Base-by-base conservation (phyloP, 441 rosid species). In the Brassica balearica region DNA sequence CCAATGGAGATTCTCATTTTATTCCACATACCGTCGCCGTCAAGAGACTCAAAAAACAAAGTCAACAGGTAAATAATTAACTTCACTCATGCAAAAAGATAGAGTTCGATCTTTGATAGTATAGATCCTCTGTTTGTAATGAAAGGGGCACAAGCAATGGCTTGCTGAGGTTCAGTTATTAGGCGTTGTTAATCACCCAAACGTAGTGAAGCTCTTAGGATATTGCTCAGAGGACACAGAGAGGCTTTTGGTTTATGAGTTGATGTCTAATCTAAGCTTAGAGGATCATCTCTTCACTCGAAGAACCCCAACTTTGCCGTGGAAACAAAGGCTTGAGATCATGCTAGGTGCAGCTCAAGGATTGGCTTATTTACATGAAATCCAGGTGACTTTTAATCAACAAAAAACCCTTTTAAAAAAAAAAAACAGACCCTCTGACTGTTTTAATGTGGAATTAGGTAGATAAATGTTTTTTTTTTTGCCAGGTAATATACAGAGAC, bases 401-500 rank as follows among this genome's bases (percentile, higher is more conserved):
- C 55, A 36, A 4, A 8, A 56, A 3, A 36, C 19, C 19, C 19
- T 19, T 19, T 19, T 19, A 36, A 8, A 41, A 9, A 41, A 1
- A 38, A 38, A 2, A 32, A 32, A 32, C 15, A 67, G 34, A 66
- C 25, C 48, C 3, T 11, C 1, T 8, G 10, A 36, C 8, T 36
- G 8, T 36, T 46, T 46, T 27, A n/a, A n/a, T 48, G 6, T 2
- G 1, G 4, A 61, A 36, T 61, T 56, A 22, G 36, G 48, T 1
- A 55, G 20, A 76, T 12, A 1, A 62, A 29, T 75, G 61, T 70
- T 8, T 22, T 20, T 1, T 25, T 25, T 72, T 51, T 68, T 12
- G 7, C 48, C 14, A 88, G 92, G 86, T 88, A 38, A 88, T 88
- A 77, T 88, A 84, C 76, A 85, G 92, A 58, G 92, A 88, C 76